phyloP scores from a whole-genome alignment of 805 yeast species.

The Saccharomycopsis capsularis region DNA sequence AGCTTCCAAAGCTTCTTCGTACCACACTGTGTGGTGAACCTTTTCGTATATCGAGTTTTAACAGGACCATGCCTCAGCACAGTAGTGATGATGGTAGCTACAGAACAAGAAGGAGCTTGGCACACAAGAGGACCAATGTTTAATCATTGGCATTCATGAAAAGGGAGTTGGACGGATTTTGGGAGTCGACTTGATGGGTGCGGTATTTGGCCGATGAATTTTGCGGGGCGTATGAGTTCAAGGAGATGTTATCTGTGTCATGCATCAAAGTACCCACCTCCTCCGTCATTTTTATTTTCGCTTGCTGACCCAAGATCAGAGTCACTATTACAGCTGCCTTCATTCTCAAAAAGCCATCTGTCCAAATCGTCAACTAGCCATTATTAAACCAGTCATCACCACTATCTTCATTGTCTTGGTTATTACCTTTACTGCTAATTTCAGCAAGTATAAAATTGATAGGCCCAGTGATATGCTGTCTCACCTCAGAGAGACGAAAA shows the following conservation, averaged over 20 bases:
- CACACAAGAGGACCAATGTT: slow-evolving; percentile 10
- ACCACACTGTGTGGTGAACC: slow-evolving; percentile 10
- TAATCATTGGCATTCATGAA: slow-evolving; percentile 15
- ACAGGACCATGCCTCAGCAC: slow-evolving; percentile 13
- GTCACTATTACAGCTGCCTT: not conserved
- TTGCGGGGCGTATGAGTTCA: not conserved
- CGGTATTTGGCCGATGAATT: not conserved
- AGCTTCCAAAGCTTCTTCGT: slow-evolving; percentile 15
- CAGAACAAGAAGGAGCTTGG: slow-evolving; percentile 11
- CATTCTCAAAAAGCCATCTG: not conserved
- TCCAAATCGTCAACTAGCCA: not conserved
- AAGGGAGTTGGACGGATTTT: not conserved
- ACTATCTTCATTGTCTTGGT: not conserved
- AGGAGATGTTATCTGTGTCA: not conserved
- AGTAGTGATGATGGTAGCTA: slow-evolving; percentile 11
- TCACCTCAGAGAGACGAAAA: slow-evolving; percentile 46
- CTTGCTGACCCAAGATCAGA: not conserved
- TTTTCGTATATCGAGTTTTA: slow-evolving; percentile 11
- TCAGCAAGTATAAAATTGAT: slow-evolving; percentile 40
- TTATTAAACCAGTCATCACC: not conserved
- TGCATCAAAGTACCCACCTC: too few species aligned
- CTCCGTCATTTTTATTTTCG: not conserved
- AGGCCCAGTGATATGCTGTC: slow-evolving; percentile 49
- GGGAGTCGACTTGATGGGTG: too few species aligned
- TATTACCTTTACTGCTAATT: not conserved